phyloP scores from a whole-genome alignment of 805 yeast genomes.

The Lipomyces starkeyi region DNA sequence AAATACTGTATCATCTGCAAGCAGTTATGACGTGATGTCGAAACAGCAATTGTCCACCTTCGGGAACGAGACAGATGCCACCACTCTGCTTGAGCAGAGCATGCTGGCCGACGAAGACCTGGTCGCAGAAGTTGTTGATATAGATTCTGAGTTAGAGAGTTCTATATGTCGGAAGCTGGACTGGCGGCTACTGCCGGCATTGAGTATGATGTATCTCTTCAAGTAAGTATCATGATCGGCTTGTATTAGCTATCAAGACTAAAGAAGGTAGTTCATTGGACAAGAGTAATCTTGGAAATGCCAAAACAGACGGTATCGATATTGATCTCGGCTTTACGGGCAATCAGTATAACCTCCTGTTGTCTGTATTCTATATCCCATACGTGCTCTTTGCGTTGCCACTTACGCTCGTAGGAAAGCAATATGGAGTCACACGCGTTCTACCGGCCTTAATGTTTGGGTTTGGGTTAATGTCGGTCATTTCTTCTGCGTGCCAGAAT shows the following conservation, averaged over 20 bases:
- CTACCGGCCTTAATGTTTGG: conserved; percentile 54
- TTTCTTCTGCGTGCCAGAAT: conserved; percentile 51
- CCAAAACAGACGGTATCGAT: conserved; percentile 56
- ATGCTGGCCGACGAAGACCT: conserved; percentile 32
- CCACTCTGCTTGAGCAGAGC: conserved; percentile 25
- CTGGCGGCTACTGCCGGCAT: conserved; percentile 52
- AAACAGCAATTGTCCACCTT: conserved; percentile 14
- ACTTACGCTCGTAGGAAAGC: conserved; percentile 51
- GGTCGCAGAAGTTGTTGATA: conserved; percentile 17
- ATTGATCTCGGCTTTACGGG: conserved; percentile 52
- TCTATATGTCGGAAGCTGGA: conserved; percentile 51
- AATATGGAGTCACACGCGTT: conserved; percentile 53
- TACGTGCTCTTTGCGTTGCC: conserved; percentile 56
- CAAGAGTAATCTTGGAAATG: conserved; percentile 57
- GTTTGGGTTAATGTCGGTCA: conserved; percentile 53
- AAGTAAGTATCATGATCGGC: conserved; percentile 39
- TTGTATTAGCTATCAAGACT: background rate
- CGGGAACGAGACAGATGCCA: conserved; percentile 1
- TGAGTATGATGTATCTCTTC: conserved; percentile 56
- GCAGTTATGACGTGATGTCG: background rate
- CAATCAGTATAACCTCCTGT: conserved; percentile 54
- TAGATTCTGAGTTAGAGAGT: conserved; percentile 41
- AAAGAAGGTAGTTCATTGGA: conserved; percentile 49
- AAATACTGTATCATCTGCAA: background rate
- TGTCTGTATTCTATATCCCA: conserved; percentile 55